Evolutionary conservation across 2,329 filamentous ascomycete genomes (phyloP), one percentile per base, ranked within the genome.

Genomic region (Teratosphaeria nubilosa): DNA sequence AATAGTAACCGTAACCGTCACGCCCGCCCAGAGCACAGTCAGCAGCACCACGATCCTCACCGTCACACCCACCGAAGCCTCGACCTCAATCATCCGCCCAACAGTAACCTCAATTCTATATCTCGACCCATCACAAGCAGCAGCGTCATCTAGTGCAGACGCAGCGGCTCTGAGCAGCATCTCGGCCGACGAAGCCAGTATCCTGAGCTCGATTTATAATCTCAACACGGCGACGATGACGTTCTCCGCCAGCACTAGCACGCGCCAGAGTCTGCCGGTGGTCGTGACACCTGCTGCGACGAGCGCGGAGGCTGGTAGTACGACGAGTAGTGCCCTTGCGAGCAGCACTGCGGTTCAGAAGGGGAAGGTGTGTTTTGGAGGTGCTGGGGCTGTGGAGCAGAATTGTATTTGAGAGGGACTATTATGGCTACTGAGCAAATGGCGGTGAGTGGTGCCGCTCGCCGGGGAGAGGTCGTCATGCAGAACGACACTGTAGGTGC

Each of bases 21-120:
- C 34, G 16, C 52, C 56, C 3, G 31, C 55, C 6, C 59, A 27
- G n/a, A 60, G 58, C 56, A 64, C 65, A 3, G 62, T 63, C 57
- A 63, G 61, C 24, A 65, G 61, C 41, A 53, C 62, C 25, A 60
- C 56, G 6, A 31, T 63, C 16, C 54, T 66, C 52, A 69, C 65
- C 10, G 56, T 59, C 27, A 48, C 34, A 11, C n/a, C 56, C n/a
- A 30, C 53, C 16, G 60, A 60, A 30, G 56, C 51, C 62, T 1
- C 45, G 57, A 14, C 22, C 53, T 5, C 56, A 22, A 5, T 14
- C 5, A 13, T 60, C 0, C 56, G 56, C 14, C 54, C 62, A 5
- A 62, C 62, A 14, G 56, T 62, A 3, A 63, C 62, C 2, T 56
- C 56, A 5, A 63, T 53, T 20, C 56, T 54, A 16, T 13, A 56